phyloP scores from a whole-genome alignment of 1,284 basidiomycete species.

The Stygiomarasmius scandens region DNA sequence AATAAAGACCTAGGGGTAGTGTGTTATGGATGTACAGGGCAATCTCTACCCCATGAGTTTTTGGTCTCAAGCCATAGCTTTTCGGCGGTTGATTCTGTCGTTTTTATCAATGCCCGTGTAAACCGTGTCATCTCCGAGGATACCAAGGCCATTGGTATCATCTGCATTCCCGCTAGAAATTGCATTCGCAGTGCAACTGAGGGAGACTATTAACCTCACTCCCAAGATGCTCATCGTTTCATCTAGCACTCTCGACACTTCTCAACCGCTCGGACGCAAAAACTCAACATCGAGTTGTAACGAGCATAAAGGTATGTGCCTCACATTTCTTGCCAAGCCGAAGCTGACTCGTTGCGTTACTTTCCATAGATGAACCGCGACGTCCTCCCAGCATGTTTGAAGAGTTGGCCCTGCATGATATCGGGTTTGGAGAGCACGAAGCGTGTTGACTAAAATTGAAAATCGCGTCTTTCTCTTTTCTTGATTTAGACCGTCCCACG shows the following conservation, averaged over 20 bases:
- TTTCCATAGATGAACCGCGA: too few species aligned
- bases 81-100: too few species aligned
- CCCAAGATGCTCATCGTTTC: conserved; percentile 68
- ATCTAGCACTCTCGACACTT: conserved; percentile 68
- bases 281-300: conserved; percentile 59
- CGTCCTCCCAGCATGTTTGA: too few species aligned
- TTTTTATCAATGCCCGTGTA: conserved; percentile 58
- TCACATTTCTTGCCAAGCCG: too few species aligned
- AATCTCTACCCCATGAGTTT: conserved; percentile 53
- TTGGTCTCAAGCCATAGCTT: not conserved
- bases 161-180: conserved; percentile 67
- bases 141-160: conserved; percentile 70
- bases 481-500: too few species aligned
- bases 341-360: too few species aligned
- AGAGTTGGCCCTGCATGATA: too few species aligned
- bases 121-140: conserved; percentile 73
- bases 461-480: too few species aligned
- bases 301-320: too few species aligned
- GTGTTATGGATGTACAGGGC: conserved; percentile 66
- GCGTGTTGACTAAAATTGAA: too few species aligned
- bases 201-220: conserved; percentile 65
- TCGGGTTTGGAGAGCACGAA: too few species aligned
- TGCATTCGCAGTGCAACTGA: conserved; percentile 54
- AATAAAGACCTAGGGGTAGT: too few species aligned
- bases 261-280: conserved; percentile 72